Conservation (phyloP, 306 rosid genomes). For the Prunus mume region DNA sequence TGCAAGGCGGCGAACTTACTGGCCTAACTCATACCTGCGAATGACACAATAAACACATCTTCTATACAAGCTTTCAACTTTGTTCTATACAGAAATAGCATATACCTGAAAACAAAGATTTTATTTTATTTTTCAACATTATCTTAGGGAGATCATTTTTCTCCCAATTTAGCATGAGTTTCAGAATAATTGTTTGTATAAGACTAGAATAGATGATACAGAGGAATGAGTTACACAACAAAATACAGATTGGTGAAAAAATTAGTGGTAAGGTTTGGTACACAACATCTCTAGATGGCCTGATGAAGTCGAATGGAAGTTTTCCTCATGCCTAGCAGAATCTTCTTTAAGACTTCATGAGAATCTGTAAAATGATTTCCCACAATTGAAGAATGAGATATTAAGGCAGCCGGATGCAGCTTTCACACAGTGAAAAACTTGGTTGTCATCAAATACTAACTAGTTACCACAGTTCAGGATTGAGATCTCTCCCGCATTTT, state of each 20-base stretch:
- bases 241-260: background rate
- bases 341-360: background rate
- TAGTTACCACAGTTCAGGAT: constrained; percentile 21
- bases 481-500: constrained; percentile 78
- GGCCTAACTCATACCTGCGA: too few relatives aligned
- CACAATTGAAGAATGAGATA: background rate
- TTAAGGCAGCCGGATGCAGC: constrained; percentile 14
- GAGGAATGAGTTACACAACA: constrained; percentile 8
- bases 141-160: background rate
- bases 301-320: constrained; percentile 7
- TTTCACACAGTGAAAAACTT: constrained; percentile 9
- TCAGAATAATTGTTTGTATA: background rate
- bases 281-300: constrained; percentile 8
- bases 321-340: background rate
- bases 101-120: constrained; percentile 3
- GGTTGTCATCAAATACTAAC: background rate
- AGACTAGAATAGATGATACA: constrained; percentile 8
- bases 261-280: constrained; percentile 1
- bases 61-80: too few relatives aligned
- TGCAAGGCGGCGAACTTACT: too few relatives aligned
- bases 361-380: background rate
- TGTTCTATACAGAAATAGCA: too few relatives aligned
- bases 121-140: too few relatives aligned
- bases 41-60: too few relatives aligned
- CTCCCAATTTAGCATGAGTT: background rate